Conservation (phyloP, 805 yeast genomes). For the Barnettozyma sucrosica region DNA sequence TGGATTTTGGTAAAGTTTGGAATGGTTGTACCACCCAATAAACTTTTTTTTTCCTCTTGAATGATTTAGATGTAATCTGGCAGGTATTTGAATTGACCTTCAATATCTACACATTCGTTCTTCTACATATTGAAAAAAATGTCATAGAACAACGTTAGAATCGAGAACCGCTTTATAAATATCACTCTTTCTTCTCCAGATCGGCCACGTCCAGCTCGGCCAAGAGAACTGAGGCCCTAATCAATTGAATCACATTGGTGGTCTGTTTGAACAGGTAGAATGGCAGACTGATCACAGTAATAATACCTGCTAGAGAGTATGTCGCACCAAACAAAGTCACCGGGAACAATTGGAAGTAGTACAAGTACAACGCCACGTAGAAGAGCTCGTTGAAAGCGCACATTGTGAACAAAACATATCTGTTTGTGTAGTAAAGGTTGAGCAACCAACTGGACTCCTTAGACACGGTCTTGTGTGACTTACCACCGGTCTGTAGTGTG, state of each 20-base stretch:
- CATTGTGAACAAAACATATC: constrained; percentile 75
- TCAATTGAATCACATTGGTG: constrained; percentile 83
- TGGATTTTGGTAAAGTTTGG: constrained; percentile 1
- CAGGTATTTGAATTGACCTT: too few relatives aligned
- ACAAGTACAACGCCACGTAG: constrained; percentile 82
- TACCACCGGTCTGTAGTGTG: constrained; percentile 69
- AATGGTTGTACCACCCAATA: constrained; percentile 2
- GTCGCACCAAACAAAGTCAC: constrained; percentile 28
- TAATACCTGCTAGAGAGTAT: constrained; percentile 54
- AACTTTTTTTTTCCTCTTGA: background rate
- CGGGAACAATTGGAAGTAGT: constrained; percentile 42
- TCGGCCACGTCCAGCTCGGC: constrained; percentile 62
- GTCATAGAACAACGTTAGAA: background rate
- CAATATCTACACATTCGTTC: too few relatives aligned
- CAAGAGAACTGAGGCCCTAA: constrained; percentile 74
- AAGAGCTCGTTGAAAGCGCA: constrained; percentile 93
- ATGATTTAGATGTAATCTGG: background rate
- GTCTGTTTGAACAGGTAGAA: constrained; percentile 87
- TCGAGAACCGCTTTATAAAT: background rate
- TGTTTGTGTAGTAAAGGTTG: constrained; percentile 81
- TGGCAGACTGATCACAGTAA: constrained; percentile 65
- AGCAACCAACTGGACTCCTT: constrained; percentile 65
- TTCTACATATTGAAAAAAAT: too few relatives aligned
- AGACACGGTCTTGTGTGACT: constrained; percentile 79
- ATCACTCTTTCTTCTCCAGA: constrained; percentile 22